Evolutionary conservation across 805 yeast genomes (phyloP).

Genomic region (Kuraishia molischiana): DNA sequence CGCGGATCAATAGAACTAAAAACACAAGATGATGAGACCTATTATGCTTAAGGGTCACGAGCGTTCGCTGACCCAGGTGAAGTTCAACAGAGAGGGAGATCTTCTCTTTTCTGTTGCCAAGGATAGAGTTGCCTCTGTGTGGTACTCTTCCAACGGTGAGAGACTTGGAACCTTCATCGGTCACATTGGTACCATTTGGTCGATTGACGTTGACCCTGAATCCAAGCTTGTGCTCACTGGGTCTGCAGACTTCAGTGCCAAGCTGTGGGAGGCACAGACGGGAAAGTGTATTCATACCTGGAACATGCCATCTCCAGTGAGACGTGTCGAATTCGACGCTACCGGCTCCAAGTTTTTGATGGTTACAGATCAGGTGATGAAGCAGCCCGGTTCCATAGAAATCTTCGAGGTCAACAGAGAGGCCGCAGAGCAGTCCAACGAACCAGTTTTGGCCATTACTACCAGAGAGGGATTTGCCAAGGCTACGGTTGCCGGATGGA

Average conservation of each 20-base stretch:
- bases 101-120: constrained; percentile 85
- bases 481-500: constrained; percentile 81
- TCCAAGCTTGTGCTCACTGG: constrained; percentile 76
- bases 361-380: constrained; percentile 89
- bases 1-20: too few species aligned
- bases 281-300: constrained; percentile 72
- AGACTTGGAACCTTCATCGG: constrained; percentile 86
- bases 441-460: constrained; percentile 47
- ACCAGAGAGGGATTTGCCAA: constrained; percentile 53
- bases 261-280: constrained; percentile 73
- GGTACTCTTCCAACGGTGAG: constrained; percentile 96
- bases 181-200: constrained; percentile 92
- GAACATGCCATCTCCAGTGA: constrained; percentile 76
- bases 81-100: constrained; percentile 93
- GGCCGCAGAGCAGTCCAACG: constrained; percentile 32
- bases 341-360: constrained; percentile 60
- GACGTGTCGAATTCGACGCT: constrained; percentile 80
- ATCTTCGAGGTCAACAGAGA: constrained; percentile 51
- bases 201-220: constrained; percentile 73
- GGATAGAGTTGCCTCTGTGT: constrained; percentile 81
- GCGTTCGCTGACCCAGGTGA: constrained; percentile 95
- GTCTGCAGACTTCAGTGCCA: constrained; percentile 79
- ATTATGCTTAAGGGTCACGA: constrained; percentile 84
- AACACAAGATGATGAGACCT: constrained; percentile 52
- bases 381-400: constrained; percentile 66